Evolutionary conservation across 352 stramenopile genomes (phyloP).

Genomic region (Pythium chondricola): DNA sequence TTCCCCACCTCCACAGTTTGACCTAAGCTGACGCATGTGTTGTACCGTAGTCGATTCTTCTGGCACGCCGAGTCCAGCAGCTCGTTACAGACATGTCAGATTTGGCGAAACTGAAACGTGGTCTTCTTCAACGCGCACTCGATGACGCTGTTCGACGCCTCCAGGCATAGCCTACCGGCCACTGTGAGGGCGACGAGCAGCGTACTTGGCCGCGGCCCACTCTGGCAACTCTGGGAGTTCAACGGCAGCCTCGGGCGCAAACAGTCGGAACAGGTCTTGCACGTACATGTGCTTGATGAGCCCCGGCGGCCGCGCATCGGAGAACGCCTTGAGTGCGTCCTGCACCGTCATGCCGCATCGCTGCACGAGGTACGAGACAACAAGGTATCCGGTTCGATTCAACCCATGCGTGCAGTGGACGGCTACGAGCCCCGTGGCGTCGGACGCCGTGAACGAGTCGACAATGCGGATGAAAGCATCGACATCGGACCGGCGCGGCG

Average conservation of each 20-base stretch:
- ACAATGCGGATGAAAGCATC: conserved; percentile 57
- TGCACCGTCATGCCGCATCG: conserved; percentile 37
- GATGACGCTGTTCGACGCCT: too few relatives aligned
- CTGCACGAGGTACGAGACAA: conserved; percentile 70
- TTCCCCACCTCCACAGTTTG: neutral
- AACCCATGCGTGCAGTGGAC: conserved; percentile 80
- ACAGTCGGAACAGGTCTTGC: conserved; percentile 52
- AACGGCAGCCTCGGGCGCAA: conserved; percentile 34
- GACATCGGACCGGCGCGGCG: conserved; percentile 43
- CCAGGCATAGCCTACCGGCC: too few relatives aligned
- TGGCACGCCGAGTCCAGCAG: neutral
- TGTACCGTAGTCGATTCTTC: neutral
- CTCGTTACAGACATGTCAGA: neutral
- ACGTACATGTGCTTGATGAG: conserved; percentile 85
- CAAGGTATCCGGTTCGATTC: conserved; percentile 72
- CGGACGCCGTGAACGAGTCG: conserved; percentile 41
- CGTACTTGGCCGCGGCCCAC: conserved; percentile 70
- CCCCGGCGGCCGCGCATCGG: conserved; percentile 47
- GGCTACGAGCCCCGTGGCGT: conserved; percentile 40
- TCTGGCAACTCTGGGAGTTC: conserved; percentile 45
- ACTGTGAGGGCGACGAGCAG: conserved; percentile 27
- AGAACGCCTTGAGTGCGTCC: conserved; percentile 62
- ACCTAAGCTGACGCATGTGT: too few relatives aligned
- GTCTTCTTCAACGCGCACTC: neutral
- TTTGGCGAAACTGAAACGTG: neutral